phyloP scores from a whole-genome alignment of 2,329 filamentous ascomycete species.

The Aspergillus terreus region DNA sequence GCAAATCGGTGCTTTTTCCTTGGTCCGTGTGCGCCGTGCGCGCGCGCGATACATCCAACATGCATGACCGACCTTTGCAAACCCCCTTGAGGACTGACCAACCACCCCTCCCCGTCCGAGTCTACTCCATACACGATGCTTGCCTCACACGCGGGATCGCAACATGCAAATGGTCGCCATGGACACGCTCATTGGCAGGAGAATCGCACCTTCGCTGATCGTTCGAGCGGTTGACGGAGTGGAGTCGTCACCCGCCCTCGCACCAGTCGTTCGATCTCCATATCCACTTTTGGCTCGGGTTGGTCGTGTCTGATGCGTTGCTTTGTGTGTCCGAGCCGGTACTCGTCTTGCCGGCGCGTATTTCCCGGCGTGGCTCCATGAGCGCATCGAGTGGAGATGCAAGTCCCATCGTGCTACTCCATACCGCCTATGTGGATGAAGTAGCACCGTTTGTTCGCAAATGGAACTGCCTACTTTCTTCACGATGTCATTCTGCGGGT shows the following conservation, averaged over 20 bases:
- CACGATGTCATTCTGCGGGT: neutral
- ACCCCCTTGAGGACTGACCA: conserved; percentile 4
- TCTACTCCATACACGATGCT: too few species aligned
- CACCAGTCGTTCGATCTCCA: conserved; percentile 11
- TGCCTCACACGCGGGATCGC: neutral
- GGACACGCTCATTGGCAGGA: conserved; percentile 11
- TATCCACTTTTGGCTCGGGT: conserved; percentile 7
- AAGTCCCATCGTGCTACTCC: neutral
- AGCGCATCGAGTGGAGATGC: neutral
- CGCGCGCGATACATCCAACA: neutral
- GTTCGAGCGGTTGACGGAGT: conserved; percentile 14
- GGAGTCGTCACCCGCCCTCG: conserved; percentile 7
- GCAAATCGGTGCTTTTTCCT: conserved; percentile 7
- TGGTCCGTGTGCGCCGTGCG: conserved; percentile 5
- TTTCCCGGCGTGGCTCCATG: neutral
- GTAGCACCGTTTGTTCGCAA: neutral
- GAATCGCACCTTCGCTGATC: conserved; percentile 12
- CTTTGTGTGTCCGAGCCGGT: neutral
- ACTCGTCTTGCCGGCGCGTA: neutral
- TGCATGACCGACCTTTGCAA: neutral
- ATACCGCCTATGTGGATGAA: neutral
- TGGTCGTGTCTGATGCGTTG: neutral
- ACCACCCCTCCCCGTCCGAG: neutral
- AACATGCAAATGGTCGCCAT: conserved; percentile 5
- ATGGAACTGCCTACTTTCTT: neutral